Evolutionary conservation across 331 rosid species (phyloP).

Genomic region (Dryas integrifolia): DNA sequence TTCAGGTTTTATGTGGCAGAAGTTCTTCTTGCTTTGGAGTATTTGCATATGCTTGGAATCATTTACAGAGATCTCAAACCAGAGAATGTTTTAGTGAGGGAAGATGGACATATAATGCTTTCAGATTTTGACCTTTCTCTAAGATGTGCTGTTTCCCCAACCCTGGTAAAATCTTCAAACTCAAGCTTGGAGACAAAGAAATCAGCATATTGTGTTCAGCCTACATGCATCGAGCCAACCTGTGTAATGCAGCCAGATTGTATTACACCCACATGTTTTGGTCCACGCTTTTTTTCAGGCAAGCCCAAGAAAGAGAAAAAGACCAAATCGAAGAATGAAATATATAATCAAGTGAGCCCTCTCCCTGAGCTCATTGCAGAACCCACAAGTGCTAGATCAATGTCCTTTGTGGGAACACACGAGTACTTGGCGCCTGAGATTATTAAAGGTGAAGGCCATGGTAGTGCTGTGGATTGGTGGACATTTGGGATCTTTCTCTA

Average conservation of each 20-base stretch:
- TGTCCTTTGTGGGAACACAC: slow-evolving; percentile 95
- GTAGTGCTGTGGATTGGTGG: slow-evolving; percentile 99
- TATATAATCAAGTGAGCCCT: slow-evolving; percentile 64
- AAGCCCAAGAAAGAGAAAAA: slow-evolving; percentile 69
- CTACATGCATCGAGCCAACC: slow-evolving; percentile 75
- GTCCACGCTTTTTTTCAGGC: slow-evolving; percentile 56
- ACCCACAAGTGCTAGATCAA: slow-evolving; percentile 87
- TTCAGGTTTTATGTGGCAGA: slow-evolving; percentile 95
- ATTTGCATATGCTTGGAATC: slow-evolving; percentile 97
- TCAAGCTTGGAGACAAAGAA: slow-evolving; percentile 48
- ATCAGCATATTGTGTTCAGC: slow-evolving; percentile 75
- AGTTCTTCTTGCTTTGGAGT: slow-evolving; percentile 95
- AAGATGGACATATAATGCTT: slow-evolving; percentile 97
- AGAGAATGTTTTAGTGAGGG: slow-evolving; percentile 88
- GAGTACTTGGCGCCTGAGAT: slow-evolving; percentile 97
- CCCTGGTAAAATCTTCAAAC: slow-evolving; percentile 63
- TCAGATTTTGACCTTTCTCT: slow-evolving; percentile 94
- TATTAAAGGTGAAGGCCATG: slow-evolving; percentile 95
- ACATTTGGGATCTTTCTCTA: slow-evolving; percentile 91
- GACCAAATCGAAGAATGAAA: slow-evolving; percentile 57
- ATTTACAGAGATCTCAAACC: slow-evolving; percentile 95
- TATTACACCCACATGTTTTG: slow-evolving; percentile 78
- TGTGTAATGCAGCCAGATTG: slow-evolving; percentile 82
- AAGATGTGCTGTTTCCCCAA: slow-evolving; percentile 86
- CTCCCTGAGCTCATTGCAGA: slow-evolving; percentile 90